Evolutionary conservation across 345 rosid genomes (phyloP), one percentile per base, ranked within the genome.

Genomic region (Fremontodendron californicum): DNA sequence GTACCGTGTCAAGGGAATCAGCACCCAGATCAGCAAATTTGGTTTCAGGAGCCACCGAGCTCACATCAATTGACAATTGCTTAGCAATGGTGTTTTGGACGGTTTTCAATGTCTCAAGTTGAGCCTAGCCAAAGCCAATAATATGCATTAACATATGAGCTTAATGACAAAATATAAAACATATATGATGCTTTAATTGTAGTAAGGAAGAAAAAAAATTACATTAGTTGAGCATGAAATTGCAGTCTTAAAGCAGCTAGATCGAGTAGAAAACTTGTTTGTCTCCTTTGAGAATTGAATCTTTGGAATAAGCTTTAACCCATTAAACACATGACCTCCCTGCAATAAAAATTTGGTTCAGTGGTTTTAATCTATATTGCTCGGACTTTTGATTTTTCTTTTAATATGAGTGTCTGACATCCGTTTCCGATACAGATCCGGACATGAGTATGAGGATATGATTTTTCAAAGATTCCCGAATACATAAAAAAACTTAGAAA

Each of bases 1-100:
- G 60, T 81, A 88, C 91, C 67, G 85, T 88, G 84, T 89, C 90
- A 23, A 89, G 91, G 35, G 93, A 89, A 83, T 89, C 93, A 54
- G n/a, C n/a, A n/a, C n/a, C n/a, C n/a, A n/a, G n/a, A n/a, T n/a
- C n/a, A n/a, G n/a, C n/a, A n/a, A n/a, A n/a, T n/a, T n/a, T n/a
- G n/a, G n/a, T n/a, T n/a, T n/a, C 84, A 18, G 89, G 90, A 16
- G 90, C 35, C 35, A 89, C 88, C 0, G 84, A 46, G 87, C 83
- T 79, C 23, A 71, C 85, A 5, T 90, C 91, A n/a, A 88, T 73
- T 0, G 91, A 88, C 78, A 88, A 80, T 79, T 90, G 91, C 84
- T 88, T 88, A 3, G 93, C 87, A 31, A 88, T 88, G 75, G 86
- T 87, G 85, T 60, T n/a, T n/a, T n/a, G n/a, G n/a, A n/a, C n/a